phyloP scores from a whole-genome alignment of 768 basidiomycete genomes.

The Naganishia randhawae region DNA sequence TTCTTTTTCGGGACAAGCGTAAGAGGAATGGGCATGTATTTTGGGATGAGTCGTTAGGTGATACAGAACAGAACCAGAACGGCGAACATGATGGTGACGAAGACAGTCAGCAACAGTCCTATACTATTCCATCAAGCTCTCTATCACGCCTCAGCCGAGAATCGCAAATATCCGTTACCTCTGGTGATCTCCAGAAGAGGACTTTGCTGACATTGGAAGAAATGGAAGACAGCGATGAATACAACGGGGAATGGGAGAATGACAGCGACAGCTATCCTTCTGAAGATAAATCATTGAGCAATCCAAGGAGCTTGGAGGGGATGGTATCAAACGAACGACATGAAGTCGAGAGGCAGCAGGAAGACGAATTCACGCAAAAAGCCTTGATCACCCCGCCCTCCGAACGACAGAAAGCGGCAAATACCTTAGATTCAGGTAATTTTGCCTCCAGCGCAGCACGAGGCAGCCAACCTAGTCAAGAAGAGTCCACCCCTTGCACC shows the following conservation, averaged over 20 bases:
- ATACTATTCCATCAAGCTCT: background rate
- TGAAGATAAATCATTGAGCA: background rate
- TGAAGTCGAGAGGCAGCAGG: background rate
- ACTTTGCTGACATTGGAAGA: conserved; percentile 5
- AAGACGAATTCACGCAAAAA: background rate
- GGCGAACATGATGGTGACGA: too few species aligned
- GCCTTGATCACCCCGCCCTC: background rate
- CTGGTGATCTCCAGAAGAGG: background rate
- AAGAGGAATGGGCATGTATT: background rate
- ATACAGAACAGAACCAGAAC: too few species aligned
- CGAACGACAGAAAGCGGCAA: background rate
- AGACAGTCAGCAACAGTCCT: background rate
- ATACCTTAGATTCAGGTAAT: background rate
- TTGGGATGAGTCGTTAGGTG: background rate
- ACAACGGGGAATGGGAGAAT: background rate
- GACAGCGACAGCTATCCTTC: background rate
- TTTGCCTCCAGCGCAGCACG: background rate
- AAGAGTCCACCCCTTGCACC: background rate
- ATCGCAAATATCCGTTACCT: background rate
- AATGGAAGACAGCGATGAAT: conserved; percentile 8
- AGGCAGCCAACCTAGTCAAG: background rate
- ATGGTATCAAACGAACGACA: background rate
- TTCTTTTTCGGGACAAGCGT: background rate
- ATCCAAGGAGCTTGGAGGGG: background rate
- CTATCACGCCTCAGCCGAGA: background rate